Evolutionary conservation across 2,329 filamentous ascomycete genomes (phyloP), one percentile per base, ranked within the genome.

Genomic region (Aspergillus chevalieri): DNA sequence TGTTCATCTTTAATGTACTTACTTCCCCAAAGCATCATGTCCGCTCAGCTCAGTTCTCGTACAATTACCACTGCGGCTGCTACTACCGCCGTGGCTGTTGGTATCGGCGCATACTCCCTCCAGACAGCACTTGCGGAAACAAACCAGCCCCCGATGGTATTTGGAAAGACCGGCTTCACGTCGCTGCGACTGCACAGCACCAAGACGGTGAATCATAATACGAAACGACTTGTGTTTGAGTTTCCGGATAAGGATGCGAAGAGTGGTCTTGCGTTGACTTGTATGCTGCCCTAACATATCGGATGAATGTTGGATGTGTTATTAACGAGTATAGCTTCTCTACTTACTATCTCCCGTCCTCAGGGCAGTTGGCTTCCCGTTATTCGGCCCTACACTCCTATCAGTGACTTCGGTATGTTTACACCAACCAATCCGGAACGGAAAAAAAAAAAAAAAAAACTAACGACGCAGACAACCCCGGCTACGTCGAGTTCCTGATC

Each of bases 311-410:
- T 28, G 26, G 9, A 28, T 30, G 10, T 12, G 26, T 30, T 30
- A 17, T 3, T 33, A 8, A 10, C 28, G 7, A 3, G 9, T 4
- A 9, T 24, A 78, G 76, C 71, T 68, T 76, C 84, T 2, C 68
- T 87, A 2, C 71, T 87, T 34, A 83, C 83, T 1, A 63, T 81
- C 36, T 78, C 82, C 2, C 80, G 79, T 55, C 82, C 84, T 0
- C 66, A 76, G 9, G 81, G 79, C 6, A 65, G 73, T 44, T 80
- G 75, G 72, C 61, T 82, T 3, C 84, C 85, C 0, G 78, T 80
- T 1, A 65, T 84, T 9, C 73, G 85, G 39, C 85, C 84, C 0
- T 87, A 88, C 57, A 87, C 84, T 0, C 85, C 85, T 0, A 72
- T 85, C 46, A 82, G 74, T 54, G 65, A 74, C 39, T 67, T 74